These are phyloP conservation scores for Globisporangium carolinianum DNA, from an alignment of 352 stramenopile species.

Conservation along the genomic window DNA sequence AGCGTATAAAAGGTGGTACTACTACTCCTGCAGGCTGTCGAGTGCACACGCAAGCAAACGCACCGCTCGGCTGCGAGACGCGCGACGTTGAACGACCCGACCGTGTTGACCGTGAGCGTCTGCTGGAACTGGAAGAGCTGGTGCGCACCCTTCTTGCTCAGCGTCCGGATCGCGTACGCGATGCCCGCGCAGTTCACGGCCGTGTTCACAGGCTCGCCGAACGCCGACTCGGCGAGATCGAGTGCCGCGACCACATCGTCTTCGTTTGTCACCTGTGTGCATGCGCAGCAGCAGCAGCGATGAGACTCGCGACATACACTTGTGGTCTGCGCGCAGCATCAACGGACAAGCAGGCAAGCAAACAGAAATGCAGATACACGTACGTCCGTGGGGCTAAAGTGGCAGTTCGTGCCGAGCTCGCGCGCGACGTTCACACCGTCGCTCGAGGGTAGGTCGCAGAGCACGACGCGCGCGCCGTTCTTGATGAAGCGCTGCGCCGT, in stretches of 20 bases:
- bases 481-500: slow-evolving; percentile 88
- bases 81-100: slow-evolving; percentile 97
- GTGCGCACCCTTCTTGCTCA: slow-evolving; percentile 91
- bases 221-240: slow-evolving; percentile 87
- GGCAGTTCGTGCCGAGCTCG: slow-evolving; percentile 68
- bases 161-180: slow-evolving; percentile 87
- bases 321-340: neutral
- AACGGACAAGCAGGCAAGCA: neutral
- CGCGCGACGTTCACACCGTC: slow-evolving; percentile 73
- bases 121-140: slow-evolving; percentile 91
- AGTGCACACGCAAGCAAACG: slow-evolving; percentile 2
- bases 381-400: slow-evolving; percentile 80
- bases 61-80: slow-evolving; percentile 92
- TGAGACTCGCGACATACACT: neutral
- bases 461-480: slow-evolving; percentile 85
- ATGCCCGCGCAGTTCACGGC: slow-evolving; percentile 96
- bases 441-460: slow-evolving; percentile 88
- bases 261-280: slow-evolving; percentile 84
- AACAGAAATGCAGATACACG: slow-evolving; percentile 2
- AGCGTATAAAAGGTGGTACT: neutral
- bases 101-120: slow-evolving; percentile 94
- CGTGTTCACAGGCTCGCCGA: slow-evolving; percentile 91
- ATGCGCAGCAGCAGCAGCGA: neutral
- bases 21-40: neutral
- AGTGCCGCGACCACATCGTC: slow-evolving; percentile 86